Conservation (phyloP, 78 protist genomes). For the Tieghemostelium lacteum region DNA sequence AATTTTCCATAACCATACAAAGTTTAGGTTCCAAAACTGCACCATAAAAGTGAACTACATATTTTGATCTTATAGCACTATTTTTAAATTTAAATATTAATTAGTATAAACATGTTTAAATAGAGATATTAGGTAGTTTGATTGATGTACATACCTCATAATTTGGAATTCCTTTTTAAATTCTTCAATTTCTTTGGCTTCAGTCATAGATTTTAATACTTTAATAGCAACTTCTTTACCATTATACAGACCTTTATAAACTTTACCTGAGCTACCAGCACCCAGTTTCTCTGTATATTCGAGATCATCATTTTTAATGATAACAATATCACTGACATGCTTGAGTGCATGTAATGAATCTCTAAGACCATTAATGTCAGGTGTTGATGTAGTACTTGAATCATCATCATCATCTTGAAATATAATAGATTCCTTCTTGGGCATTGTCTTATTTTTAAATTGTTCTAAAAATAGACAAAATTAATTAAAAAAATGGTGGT, state of each 20-base stretch:
- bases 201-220: constrained; percentile 70
- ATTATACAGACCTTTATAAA: constrained; percentile 78
- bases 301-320: constrained; percentile 45
- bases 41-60: constrained; percentile 83
- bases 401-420: constrained; percentile 47
- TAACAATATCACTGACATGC: constrained; percentile 55
- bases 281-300: constrained; percentile 80
- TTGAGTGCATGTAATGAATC: constrained; percentile 50
- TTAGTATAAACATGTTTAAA: neutral
- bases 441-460: neutral
- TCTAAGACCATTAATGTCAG: constrained; percentile 58
- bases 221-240: constrained; percentile 82
- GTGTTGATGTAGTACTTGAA: constrained; percentile 14
- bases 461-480: neutral
- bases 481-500: no score
- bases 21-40: constrained; percentile 83
- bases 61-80: constrained; percentile 74
- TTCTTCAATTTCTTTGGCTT: constrained; percentile 68
- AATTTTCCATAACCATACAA: constrained; percentile 86
- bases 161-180: constrained; percentile 87
- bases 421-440: constrained; percentile 4
- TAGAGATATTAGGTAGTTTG: no score
- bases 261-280: constrained; percentile 80
- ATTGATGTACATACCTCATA: constrained; percentile 78
- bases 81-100: no score